Base-by-base conservation (phyloP, 148 eudicot species). In the Silene latifolia region DNA sequence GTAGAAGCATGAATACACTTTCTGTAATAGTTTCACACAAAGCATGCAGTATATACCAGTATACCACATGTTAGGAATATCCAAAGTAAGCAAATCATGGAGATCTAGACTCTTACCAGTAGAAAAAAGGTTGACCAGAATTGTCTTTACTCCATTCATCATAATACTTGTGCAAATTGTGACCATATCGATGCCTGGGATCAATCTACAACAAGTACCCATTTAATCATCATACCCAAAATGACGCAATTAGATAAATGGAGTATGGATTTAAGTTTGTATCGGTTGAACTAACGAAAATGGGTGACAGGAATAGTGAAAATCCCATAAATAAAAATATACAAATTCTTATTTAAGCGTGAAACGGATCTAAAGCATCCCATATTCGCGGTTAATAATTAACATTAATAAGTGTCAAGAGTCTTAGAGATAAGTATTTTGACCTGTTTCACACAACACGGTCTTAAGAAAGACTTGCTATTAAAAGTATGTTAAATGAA, bases 121-220 rank as follows among this genome's bases (percentile, higher is more conserved):
- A 94, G 86, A 94, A 94, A 86, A 94, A 94, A 25, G 98, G 98
- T 73, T 94, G 98, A 21, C 93, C 96, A 64, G 93, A 84, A 72
- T 79, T 87, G 10, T 88, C 81, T 76, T 78, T 81, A 79, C 88
- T 80, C 98, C 98, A 94, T 68, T 81, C 89, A n/a, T 90, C 88
- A 66, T 94, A 91, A 81, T 94, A 94, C 21, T 81, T 19, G 81
- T 91, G 95, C 86, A 94, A 86, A 80, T 74, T 86, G 78, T 94
- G 98, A 19, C 98, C 98, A 82, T 94, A 94, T 35, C 98, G 96
- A 79, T 94, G 98, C 80, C 96, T 86, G 60, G 98, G 97, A 82
- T 94, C 98, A 80, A 94, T 86, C 98, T 94, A 76, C 68, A 81
- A 56, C 56, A 39, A 72, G 9, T 67, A 73, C 21, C 71, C 17